Conservation (phyloP, 2,329 filamentous ascomycete genomes). For the Claviceps sp. region DNA sequence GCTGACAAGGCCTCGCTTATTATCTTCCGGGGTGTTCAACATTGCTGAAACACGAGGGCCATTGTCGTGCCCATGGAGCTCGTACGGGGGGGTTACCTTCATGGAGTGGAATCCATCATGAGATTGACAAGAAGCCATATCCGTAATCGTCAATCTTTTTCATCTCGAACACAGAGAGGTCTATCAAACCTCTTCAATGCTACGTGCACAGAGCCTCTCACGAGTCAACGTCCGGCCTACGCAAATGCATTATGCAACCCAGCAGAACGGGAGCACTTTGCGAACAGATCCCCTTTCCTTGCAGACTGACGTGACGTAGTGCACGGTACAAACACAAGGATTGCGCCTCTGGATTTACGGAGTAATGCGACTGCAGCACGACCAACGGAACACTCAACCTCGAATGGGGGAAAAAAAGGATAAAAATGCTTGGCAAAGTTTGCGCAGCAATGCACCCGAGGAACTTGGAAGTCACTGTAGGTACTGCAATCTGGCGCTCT, state of each 20-base stretch:
- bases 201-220: background rate
- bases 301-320: background rate
- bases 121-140: background rate
- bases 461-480: no score
- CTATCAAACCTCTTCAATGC: background rate
- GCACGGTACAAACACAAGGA: background rate
- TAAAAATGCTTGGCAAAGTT: background rate
- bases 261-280: background rate
- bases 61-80: background rate
- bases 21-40: background rate
- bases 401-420: background rate
- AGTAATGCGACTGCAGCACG: background rate
- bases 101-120: background rate
- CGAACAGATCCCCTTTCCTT: background rate
- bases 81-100: background rate
- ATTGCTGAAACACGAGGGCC: conserved; percentile 1
- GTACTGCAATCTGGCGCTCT: background rate
- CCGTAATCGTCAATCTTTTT: background rate
- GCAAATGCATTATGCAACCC: background rate
- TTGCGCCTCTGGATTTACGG: background rate
- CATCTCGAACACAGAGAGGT: background rate
- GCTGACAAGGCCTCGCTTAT: background rate
- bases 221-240: background rate
- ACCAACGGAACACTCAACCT: background rate
- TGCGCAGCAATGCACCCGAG: background rate